Evolutionary conservation across 768 basidiomycete genomes (phyloP), one percentile per base, ranked within the genome.

Genomic region (Suillus bovinus): DNA sequence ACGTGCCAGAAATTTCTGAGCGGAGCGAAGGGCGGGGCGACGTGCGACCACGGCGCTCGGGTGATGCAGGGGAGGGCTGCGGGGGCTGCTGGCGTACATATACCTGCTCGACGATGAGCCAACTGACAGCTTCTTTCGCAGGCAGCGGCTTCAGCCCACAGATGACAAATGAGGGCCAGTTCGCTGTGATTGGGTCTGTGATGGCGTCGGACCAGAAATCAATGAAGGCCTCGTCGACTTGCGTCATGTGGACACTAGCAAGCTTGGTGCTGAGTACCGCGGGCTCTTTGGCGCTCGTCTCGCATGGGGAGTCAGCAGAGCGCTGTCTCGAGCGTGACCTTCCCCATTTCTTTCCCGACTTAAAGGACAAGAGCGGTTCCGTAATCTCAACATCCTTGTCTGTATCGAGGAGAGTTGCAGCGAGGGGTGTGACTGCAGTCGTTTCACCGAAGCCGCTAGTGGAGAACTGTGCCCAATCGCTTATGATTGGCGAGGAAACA

Each of bases 121-220:
- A 92, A 50, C 81, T 77, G 27, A 90, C 61, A 0, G 76, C 71
- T 58, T 76, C 67, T 11, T 57, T 52, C 29, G 54, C 61, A 2
- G 64, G 47, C 6, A 67, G 33, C 11, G 78, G 64, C 70, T 85
- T 88, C 58, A 93, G 81, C 70, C 87, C 87, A 72, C 88, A 89
- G 16, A 93, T 71, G 44, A 89, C 82, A 66, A 92, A 90, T 5
- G 80, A 75, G 14, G 90, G 90, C 90, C 87, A 91, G 47, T 76
- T 72, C 1, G 79, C 72, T 0, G 88, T 78, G 61, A 91, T 81
- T 20, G 89, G 85, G 68, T 93, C 91, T 17, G 87, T 76, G 36
- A 92, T 70, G 2, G 89, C 82, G 68, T 93, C 91, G 57, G 80
- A 82, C 90, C 90, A 93, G 70, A 91, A 91, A 72, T 93, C 91